Conservation (phyloP, 1,284 basidiomycete genomes). For the Bondarzewia mesenterica region DNA sequence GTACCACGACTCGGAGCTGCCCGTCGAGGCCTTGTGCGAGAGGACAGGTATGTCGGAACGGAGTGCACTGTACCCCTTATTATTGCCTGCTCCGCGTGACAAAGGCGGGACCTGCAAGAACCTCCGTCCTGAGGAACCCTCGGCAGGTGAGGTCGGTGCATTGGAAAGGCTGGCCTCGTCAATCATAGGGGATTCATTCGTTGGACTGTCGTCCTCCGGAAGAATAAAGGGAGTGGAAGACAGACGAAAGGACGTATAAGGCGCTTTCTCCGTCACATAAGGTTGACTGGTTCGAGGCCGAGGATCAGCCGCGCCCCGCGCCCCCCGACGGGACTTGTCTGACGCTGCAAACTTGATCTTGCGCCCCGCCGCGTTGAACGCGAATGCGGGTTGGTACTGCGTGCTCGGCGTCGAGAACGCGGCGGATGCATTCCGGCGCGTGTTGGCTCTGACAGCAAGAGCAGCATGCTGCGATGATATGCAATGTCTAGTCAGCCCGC, state of each 20-base stretch:
- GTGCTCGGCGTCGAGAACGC: conserved; percentile 9
- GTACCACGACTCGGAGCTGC: conserved; percentile 24
- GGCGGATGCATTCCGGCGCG: conserved; percentile 28
- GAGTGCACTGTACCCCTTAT: conserved; percentile 6
- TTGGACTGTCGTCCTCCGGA: too few species aligned
- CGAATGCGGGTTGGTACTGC: conserved; percentile 15
- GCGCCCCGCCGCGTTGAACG: conserved; percentile 11
- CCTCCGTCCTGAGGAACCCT: neutral
- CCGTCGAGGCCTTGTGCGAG: conserved; percentile 19
- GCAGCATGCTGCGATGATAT: conserved; percentile 18
- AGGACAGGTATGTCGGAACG: conserved; percentile 1
- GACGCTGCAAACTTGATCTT: conserved; percentile 22
- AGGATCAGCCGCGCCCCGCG: neutral
- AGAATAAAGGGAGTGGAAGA: too few species aligned
- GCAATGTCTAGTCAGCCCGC: neutral
- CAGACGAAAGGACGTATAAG: neutral
- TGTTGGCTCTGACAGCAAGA: conserved; percentile 30
- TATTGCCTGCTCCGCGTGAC: neutral
- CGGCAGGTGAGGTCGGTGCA: neutral
- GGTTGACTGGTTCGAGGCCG: neutral
- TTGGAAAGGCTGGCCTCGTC: too few species aligned
- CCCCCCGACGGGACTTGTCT: too few species aligned
- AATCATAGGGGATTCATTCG: too few species aligned
- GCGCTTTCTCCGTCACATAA: neutral
- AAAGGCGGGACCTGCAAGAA: neutral